Base-by-base conservation (phyloP, 2,329 filamentous ascomycete genomes). In the Nigrospora oryzae region DNA sequence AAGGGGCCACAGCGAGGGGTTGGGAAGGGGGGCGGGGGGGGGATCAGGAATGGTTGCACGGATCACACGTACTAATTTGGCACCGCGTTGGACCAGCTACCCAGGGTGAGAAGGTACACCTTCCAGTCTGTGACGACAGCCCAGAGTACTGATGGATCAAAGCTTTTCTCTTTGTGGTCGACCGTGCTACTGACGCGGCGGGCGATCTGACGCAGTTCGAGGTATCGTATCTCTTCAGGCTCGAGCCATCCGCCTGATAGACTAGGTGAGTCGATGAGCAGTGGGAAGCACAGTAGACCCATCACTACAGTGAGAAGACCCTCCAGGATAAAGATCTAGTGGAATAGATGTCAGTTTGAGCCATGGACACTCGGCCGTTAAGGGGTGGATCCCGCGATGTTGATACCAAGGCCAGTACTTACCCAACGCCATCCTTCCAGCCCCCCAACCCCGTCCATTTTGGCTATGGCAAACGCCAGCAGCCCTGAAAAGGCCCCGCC, bases 241-340 rank as follows among this genome's bases (percentile, higher is more conserved):
- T 56, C 59, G 2, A 70, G 63, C 63, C 65, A 69, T 3, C 52
- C 43, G 0, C 54, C 51, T 0, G 61, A 64, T 0, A 63, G 54
- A 3, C n/a, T 19, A 2, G 38, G 68, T 2, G 60, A 64, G 53
- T 72, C 67, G 16, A 63, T 70, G 16, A 72, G 66, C 3, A 79
- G 61, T 51, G 74, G 66, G 54, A 68, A 68, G 56, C 68, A 71
- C 32, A 55, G 47, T 42, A 63, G 38, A 2, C 59, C 63, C 10
- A 69, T 52, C n/a, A 55, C 30, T 0, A 71, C 59, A 5, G 70
- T 70, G 1, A 63, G 46, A 1, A 71, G 49, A 2, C 74, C 74
- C 51, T 78, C 74, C 3, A 77, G 58, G 38, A 78, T 71, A 47
- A 78, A 78, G 28, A 75, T 74, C 73, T 59, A 12, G 28, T 30